Base-by-base conservation (phyloP, 2,329 filamentous ascomycete genomes). In the Botrytis paeoniae region DNA sequence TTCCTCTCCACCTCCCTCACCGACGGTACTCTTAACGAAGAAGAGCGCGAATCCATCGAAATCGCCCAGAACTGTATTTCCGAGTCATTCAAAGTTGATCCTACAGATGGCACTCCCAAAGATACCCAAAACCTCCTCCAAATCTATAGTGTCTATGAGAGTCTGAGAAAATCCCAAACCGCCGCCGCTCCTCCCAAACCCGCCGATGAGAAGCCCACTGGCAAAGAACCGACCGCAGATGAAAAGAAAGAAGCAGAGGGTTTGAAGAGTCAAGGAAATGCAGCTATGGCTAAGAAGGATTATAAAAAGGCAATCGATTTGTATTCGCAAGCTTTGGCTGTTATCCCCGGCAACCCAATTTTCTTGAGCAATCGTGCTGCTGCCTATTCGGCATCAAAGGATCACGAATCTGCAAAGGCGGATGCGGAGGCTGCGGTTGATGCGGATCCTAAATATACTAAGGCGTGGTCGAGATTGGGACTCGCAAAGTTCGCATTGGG, bases 341-440 rank as follows among this genome's bases (percentile, higher is more conserved):
- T 98, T 70, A 85, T 93, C 78, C 94, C 96, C 2, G 86, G 89
- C 77, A 98, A 99, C 85, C 93, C 95, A 57, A 96, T 99, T 83
- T 99, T 96, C 87, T 92, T 99, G 59, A 97, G 94, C 76, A 99
- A 99, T 89, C 94, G 96, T 77, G 96, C 96, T 18, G 96, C 96
- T 64, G 96, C 96, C 9, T 93, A 97, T 87, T 94, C 91, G 41
- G 95, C 94, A 35, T 90, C 90, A 75, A 89, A 91, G 78, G 91
- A 97, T 83, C 95, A 98, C 85, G 89, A 92, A 75, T 91, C 92
- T 75, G 96, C 96, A 20, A 91, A 89, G 78, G 87, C 91, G 75
- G 96, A 99, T 82, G 96, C 96, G 64, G 95, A 98, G 85, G 89
- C 96, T 76, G 96, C 96, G 72, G 93, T 96, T 72, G 89, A 89